A percentile compares a stretch with the other conserved stretches of the same genome.
phyloP scores from a whole-genome alignment of 192 early-diverging fungal genomes.

The Coemansia sp. region DNA sequence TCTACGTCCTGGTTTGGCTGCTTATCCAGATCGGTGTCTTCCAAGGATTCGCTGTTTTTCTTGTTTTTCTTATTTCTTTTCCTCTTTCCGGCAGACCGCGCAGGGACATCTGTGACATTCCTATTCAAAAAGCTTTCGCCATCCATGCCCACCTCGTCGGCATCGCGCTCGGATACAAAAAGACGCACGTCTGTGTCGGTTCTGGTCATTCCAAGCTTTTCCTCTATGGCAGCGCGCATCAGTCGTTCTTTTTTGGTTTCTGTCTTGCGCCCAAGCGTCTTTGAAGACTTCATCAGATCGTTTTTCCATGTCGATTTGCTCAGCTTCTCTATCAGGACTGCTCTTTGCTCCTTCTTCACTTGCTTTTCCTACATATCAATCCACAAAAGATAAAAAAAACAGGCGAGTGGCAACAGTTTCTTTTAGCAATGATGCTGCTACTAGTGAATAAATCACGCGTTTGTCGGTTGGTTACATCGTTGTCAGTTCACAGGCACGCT shows the following conservation, averaged over 20 bases:
- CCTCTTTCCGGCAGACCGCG: conserved; percentile 1
- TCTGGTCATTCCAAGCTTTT: conserved; percentile 61
- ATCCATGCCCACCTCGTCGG: conserved; percentile 40
- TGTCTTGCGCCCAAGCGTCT: conserved; percentile 61
- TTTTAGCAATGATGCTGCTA: too few species aligned
- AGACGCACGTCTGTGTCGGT: conserved; percentile 62
- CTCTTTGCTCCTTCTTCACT: conserved; percentile 76
- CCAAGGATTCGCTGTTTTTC: conserved; percentile 25
- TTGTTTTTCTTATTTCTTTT: conserved; percentile 18
- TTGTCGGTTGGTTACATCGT: too few species aligned
- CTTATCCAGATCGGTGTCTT: conserved; percentile 39
- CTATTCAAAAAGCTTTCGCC: conserved; percentile 6
- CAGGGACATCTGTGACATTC: background rate
- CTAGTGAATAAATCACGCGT: too few species aligned
- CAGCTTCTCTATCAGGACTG: conserved; percentile 63
- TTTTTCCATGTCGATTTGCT: conserved; percentile 67
- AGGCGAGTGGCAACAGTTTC: background rate
- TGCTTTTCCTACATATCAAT: conserved; percentile 62
- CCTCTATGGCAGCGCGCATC: conserved; percentile 63
- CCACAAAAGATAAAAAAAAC: background rate
- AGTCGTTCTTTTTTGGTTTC: conserved; percentile 71
- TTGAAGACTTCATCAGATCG: conserved; percentile 67
- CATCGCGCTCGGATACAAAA: conserved; percentile 57
- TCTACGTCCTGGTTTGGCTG: background rate
- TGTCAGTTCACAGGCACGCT: too few species aligned